Base-by-base conservation (phyloP, 2,329 filamentous ascomycete species). In the Fonsecaea erecta region DNA sequence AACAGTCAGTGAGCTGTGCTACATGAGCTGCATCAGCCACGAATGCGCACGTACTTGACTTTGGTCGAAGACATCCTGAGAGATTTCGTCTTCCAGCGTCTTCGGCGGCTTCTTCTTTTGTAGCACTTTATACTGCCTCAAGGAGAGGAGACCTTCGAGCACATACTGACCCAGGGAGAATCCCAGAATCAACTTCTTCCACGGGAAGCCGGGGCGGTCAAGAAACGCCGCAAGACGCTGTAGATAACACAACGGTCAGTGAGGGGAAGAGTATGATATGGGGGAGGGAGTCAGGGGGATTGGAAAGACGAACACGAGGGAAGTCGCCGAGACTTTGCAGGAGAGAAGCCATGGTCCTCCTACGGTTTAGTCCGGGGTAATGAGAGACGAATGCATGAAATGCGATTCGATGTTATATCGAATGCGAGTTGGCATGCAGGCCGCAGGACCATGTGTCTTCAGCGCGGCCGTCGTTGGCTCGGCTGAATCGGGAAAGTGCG, bases 131-230 rank as follows among this genome's bases (percentile, higher is more conserved):
- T 97, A 98, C 78, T 99, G 95, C 64, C 95, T 92, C 72, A 92
- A 82, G 28, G 92, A 92, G 60, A 99, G 88, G 80, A 94, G 91
- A 52, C 92, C 88, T 78, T 99, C 95, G 75, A 99, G 89, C 61
- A 92, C 81, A 78, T 92, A 98, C 77, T 99, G 92, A 67, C 90
- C 92, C 73, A 98, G 78, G 32, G 93, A 96, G 82, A 99, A 99
- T 74, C 93, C 91, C 73, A 98, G 86, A 74, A 99, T 93, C 73
- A 99, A 88, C 77, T 88, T 90, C 87, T 97, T 99, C 95, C 95
- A 99, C 62, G 95, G 94, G 82, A 98, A 97, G 75, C 91, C 84
- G 64, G 94, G 93, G 75, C 91, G 88, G 83, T 99, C 95, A 74
- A 98, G 89, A 79, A 90, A 88, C 78, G 87, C 87, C 76, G 92